Evolutionary conservation across 257 asterid genomes (phyloP), one percentile per base, ranked within the genome.

Genomic region (Capsicum baccatum): DNA sequence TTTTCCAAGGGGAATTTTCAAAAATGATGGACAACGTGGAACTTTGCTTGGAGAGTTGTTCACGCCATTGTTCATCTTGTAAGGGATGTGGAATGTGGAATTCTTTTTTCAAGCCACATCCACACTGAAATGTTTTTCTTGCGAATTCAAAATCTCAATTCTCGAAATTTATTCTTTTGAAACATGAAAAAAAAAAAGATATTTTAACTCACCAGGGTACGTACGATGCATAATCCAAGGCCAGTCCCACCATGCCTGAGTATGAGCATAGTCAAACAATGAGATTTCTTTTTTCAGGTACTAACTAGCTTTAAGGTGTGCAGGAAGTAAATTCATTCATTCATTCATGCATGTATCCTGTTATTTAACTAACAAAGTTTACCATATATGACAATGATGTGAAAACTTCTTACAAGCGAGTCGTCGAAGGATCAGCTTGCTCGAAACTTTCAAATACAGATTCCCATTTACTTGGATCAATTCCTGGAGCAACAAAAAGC

Each of bases 171-270:
- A 1, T 76, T 52, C 14, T 13, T 66, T 66, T 66, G 73, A 66
- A 68, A 16, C 73, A 21, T 15, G 52, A 37, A 73, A 48, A 39
- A 26, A 16, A 21, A 58, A 26, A 26, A 26, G 33, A 26, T 26
- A 26, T 26, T 71, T 54, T 26, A 52, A 89, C 99, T 92, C 86
- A 95, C 99, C 97, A 95, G 88, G 87, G 97, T 94, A 85, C 97
- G 89, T 52, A 95, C 99, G 13, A 95, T 95, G 92, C 99, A 95
- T 84, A 95, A 91, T 84, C 99, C 99, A 57, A 95, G 95, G 70
- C 99, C 99, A 83, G 99, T 95, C 47, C 99, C 99, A 59, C 99
- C 99, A 81, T 95, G 99, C 97, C 99, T 95, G 88, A 87, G 66
- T 79, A 81, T 52, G 69, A 59, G 64, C 12, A 39, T 9, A 42